Conservation (phyloP, 352 stramenopile species). For the Globisporangium megalacanthum region DNA sequence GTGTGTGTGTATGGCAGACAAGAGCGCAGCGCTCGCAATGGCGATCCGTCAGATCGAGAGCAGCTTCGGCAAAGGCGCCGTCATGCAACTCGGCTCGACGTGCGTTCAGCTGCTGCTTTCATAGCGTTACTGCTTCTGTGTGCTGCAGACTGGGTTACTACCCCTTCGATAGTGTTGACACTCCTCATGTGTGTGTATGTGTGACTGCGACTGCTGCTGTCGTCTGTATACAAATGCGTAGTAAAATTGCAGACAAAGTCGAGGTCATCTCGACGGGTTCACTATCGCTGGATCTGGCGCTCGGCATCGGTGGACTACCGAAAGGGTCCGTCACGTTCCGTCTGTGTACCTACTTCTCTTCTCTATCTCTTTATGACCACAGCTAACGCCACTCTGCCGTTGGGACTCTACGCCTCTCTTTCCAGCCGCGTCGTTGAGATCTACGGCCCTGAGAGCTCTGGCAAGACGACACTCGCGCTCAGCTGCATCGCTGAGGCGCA, state of each 20-base stretch:
- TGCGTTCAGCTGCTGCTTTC: constrained; percentile 11
- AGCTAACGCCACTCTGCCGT: too few relatives aligned
- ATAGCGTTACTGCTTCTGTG: too few relatives aligned
- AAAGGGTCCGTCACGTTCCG: constrained; percentile 56
- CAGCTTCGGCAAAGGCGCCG: constrained; percentile 93
- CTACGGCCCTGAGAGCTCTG: constrained; percentile 97
- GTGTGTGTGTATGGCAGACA: constrained; percentile 29
- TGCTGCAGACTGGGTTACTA: not conserved
- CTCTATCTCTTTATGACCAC: constrained; percentile 8
- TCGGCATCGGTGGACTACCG: constrained; percentile 92
- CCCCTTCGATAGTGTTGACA: too few relatives aligned
- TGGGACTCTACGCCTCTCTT: not conserved
- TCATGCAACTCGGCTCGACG: constrained; percentile 95
- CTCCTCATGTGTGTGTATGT: not conserved
- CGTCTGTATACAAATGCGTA: constrained; percentile 5
- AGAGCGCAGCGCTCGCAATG: constrained; percentile 88
- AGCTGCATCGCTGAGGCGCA: constrained; percentile 96
- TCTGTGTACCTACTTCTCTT: not conserved
- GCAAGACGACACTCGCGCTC: constrained; percentile 98
- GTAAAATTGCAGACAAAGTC: constrained; percentile 84
- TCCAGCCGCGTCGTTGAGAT: constrained; percentile 96
- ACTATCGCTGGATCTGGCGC: constrained; percentile 89
- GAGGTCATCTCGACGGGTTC: constrained; percentile 94
- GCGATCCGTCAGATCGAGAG: constrained; percentile 95
- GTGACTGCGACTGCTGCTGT: not conserved